Base-by-base conservation (phyloP, 179 eudicot genomes). In the Corrigiola litoralis region DNA sequence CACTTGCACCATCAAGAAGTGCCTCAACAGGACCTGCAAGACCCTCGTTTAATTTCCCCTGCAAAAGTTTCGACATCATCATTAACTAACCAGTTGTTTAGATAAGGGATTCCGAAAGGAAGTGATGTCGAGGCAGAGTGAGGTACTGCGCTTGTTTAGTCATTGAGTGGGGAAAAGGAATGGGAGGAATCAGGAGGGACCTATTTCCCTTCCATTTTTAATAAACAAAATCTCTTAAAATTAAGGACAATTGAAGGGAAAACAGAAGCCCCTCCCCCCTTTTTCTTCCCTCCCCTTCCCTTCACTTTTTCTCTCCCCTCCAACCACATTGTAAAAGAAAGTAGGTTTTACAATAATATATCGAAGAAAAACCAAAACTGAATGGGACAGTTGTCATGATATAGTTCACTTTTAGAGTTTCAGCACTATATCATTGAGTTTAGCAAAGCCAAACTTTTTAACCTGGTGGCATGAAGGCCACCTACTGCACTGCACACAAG, bases 11-110 rank as follows among this genome's bases (percentile, higher is more conserved):
- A 76, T 91, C 99, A 66, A 95, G 81, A 52, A 95, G 89, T 55
- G 97, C 95, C 79, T 90, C 99, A 44, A 91, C 90, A 12, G 97
- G 97, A 57, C 79, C 97, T 44, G 81, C 56, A 45, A 94, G 72
- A 61, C 92, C 95, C 16, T 83, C 90, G 8, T 74, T 85, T 66
- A 95, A 59, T 77, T 81, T 85, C 48, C 63, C 78, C 97, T 92
- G 92, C 74, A 65, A 50, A 33, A 17, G 38, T 50, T 49, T 56
- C 28, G 31, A 25, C 20, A 28, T 25, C 16, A 47, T 12, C 53
- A 27, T 55, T 28, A 55, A 55, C 20, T 32, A 54, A n/a, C 6
- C 5, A 18, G 6, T n/a, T 17, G 6, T 8, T 10, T 11, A 50
- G 24, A 25, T 4, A 25, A 9, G 55, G 55, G n/a, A n/a, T n/a